Evolutionary conservation across 495 filamentous ascomycete genomes (phyloP).

Genomic region (Margaritispora aquatica): DNA sequence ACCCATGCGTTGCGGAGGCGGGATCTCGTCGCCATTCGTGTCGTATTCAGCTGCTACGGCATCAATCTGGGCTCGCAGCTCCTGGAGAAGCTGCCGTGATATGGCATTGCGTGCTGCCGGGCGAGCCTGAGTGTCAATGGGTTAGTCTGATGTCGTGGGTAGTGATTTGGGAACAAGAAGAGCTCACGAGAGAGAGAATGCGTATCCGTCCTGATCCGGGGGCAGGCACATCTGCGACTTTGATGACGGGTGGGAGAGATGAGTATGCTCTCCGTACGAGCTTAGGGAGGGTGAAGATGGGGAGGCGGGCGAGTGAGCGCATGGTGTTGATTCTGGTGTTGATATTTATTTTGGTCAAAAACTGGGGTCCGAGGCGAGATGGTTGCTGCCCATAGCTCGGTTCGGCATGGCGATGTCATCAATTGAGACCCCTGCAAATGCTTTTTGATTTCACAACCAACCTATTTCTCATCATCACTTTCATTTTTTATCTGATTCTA

Average conservation of each 20-base stretch:
- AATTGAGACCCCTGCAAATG: neutral
- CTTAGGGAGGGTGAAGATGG: constrained; percentile 9
- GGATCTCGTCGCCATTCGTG: constrained; percentile 41
- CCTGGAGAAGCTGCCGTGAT: constrained; percentile 65
- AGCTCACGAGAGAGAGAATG: constrained; percentile 63
- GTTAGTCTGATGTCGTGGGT: neutral
- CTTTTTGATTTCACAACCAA: neutral
- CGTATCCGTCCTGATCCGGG: constrained; percentile 79
- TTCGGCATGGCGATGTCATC: constrained; percentile 4
- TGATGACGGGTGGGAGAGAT: constrained; percentile 37
- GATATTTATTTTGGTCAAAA: neutral
- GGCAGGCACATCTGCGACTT: constrained; percentile 69
- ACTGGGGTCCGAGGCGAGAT: constrained; percentile 2
- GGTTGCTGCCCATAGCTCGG: neutral
- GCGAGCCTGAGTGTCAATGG: constrained; percentile 37
- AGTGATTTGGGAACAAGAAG: neutral
- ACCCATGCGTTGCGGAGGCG: constrained; percentile 30
- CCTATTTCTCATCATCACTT: neutral
- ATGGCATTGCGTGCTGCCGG: constrained; percentile 85
- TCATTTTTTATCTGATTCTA: neutral
- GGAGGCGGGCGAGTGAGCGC: constrained; percentile 5
- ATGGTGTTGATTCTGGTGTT: constrained; percentile 4
- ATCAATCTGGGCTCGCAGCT: constrained; percentile 62
- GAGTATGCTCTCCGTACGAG: constrained; percentile 15
- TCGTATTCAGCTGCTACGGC: constrained; percentile 62